These are phyloP conservation scores for Nakaseomyces bracarensis DNA, from an alignment of 1,139 yeast genomes.

Conservation along the genomic window DNA sequence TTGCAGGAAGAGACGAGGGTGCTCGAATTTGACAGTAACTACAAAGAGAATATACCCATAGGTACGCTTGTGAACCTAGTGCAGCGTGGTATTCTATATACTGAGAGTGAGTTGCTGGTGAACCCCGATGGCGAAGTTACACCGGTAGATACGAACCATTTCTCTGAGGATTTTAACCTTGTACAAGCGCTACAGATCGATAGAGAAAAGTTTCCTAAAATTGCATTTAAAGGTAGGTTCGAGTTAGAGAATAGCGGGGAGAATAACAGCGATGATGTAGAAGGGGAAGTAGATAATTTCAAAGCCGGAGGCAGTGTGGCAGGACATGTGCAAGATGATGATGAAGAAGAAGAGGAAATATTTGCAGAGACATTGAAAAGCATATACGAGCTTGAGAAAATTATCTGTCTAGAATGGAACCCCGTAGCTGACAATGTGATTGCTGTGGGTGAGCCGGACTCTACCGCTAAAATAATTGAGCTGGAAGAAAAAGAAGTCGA, in stretches of 20 bases:
- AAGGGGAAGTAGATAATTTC: conserved; percentile 9
- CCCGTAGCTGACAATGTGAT: conserved; percentile 32
- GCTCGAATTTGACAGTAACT: conserved; percentile 46
- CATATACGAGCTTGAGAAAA: conserved; percentile 29
- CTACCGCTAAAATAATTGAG: conserved; percentile 32
- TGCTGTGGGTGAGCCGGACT: conserved; percentile 38
- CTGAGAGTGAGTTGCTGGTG: conserved; percentile 45
- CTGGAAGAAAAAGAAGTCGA: conserved; percentile 10
- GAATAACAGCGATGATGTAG: conserved; percentile 9
- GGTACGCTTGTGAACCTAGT: conserved; percentile 76
- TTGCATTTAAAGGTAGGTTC: conserved; percentile 31
- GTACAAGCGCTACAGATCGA: conserved; percentile 36
- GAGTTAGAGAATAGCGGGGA: conserved; percentile 19
- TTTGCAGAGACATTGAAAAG: conserved; percentile 33
- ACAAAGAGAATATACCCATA: conserved; percentile 45
- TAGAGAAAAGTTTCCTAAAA: conserved; percentile 28
- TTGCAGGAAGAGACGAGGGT: conserved; percentile 68
- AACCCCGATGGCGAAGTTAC: conserved; percentile 31
- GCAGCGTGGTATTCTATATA: conserved; percentile 76
- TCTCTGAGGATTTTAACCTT: conserved; percentile 32
- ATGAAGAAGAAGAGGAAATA: conserved; percentile 16
- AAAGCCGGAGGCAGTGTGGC: no score
- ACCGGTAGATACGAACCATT: conserved; percentile 19
- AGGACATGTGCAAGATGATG: conserved; percentile 11
- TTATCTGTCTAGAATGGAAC: conserved; percentile 36